phyloP scores from a whole-genome alignment of 2,329 filamentous ascomycete species.

The Exutisphaerella laricina region DNA sequence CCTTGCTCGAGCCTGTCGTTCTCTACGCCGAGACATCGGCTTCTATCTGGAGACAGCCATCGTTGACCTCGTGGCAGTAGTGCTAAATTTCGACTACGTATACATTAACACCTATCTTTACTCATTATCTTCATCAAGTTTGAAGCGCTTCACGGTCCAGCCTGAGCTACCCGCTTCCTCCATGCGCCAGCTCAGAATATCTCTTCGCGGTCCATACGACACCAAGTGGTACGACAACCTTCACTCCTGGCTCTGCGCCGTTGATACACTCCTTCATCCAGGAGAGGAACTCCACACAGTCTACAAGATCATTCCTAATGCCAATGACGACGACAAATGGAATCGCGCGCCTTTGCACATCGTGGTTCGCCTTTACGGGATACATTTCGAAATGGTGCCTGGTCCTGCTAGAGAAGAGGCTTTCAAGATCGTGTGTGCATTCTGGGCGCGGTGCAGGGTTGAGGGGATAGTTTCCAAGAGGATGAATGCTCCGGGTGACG shows the following conservation, averaged over 20 bases:
- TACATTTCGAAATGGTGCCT: not conserved
- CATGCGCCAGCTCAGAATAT: not conserved
- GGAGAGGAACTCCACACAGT: not conserved
- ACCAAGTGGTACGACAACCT: not conserved
- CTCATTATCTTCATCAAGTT: not conserved
- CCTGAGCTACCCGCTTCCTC: not conserved
- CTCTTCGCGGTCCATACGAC: not conserved
- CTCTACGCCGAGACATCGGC: not conserved
- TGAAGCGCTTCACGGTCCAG: not conserved
- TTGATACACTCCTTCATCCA: not conserved
- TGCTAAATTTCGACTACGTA: not conserved
- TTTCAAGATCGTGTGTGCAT: not conserved
- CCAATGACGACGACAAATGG: not conserved
- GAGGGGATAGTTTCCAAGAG: not conserved
- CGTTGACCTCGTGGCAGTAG: not conserved
- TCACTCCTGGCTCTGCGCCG: not conserved
- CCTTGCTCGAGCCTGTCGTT: not conserved
- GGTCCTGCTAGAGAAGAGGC: not conserved
- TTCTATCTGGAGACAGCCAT: not conserved
- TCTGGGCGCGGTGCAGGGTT: not conserved
- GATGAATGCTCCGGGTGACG: not conserved
- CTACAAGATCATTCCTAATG: not conserved
- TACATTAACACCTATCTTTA: not conserved
- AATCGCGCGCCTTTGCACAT: not conserved
- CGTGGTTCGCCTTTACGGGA: not conserved